These are phyloP conservation scores for Verbena officinalis DNA, from an alignment of 257 asterid genomes.

Conservation along the genomic window DNA sequence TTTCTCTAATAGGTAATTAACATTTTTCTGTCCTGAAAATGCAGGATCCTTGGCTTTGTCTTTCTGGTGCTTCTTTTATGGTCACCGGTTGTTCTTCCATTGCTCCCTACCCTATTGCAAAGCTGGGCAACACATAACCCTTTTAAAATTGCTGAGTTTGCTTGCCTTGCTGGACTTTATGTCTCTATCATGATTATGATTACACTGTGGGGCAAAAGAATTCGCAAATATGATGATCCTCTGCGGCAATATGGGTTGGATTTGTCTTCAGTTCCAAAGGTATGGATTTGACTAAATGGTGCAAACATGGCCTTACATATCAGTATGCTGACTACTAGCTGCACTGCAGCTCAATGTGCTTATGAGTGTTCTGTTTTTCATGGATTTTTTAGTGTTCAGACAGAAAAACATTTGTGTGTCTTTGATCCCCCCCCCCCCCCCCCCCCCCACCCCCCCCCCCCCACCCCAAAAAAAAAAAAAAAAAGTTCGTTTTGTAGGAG, in stretches of 20 bases:
- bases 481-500: constrained; percentile 4
- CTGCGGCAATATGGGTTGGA: constrained; percentile 81
- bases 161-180: constrained; percentile 84
- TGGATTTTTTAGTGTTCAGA: not conserved
- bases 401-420: too few relatives aligned
- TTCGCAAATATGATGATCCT: constrained; percentile 84
- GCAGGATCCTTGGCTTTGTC: constrained; percentile 78
- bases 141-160: constrained; percentile 64
- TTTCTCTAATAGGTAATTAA: constrained; percentile 13
- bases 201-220: constrained; percentile 84
- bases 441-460: too few relatives aligned
- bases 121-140: constrained; percentile 73
- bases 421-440: too few relatives aligned
- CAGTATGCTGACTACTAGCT: not conserved
- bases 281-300: constrained; percentile 31
- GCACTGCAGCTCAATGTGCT: constrained; percentile 9
- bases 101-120: constrained; percentile 82
- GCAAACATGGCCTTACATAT: constrained; percentile 22
- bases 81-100: constrained; percentile 86
- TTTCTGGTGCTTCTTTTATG: constrained; percentile 91
- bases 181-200: constrained; percentile 65
- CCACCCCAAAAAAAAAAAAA: too few relatives aligned
- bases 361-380: constrained; percentile 1
- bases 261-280: constrained; percentile 68
- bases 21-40: constrained; percentile 19